Conservation (phyloP, 1,139 yeast genomes). For the Pichia sp. region DNA sequence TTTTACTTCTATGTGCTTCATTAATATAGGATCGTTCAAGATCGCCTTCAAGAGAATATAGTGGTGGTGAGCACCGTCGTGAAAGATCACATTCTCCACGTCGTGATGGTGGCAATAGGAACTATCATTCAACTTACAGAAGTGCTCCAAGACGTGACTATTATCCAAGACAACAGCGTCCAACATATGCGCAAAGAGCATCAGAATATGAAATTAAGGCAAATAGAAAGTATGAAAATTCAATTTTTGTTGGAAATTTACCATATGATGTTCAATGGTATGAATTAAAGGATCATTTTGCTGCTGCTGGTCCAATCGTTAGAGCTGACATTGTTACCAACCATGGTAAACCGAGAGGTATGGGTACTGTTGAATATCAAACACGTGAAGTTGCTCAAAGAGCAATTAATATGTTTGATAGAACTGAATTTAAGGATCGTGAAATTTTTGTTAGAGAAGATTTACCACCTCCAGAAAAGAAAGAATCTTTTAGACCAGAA, state of each 20-base stretch:
- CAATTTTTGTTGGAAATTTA: slow-evolving; percentile 67
- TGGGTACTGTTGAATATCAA: slow-evolving; percentile 88
- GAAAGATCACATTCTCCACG: slow-evolving; percentile 29
- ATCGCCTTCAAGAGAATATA: slow-evolving; percentile 30
- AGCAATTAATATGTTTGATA: slow-evolving; percentile 71
- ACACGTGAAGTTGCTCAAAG: slow-evolving; percentile 59
- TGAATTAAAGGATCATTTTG: slow-evolving; percentile 56
- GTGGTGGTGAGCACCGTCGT: slow-evolving; percentile 22
- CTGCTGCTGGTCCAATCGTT: slow-evolving; percentile 62
- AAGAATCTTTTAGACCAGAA: slow-evolving; percentile 16
- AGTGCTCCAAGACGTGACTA: slow-evolving; percentile 13
- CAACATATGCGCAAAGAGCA: slow-evolving; percentile 16
- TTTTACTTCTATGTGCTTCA: neutral
- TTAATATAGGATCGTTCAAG: slow-evolving; percentile 30
- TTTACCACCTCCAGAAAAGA: slow-evolving; percentile 62
- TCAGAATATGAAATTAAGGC: slow-evolving; percentile 27
- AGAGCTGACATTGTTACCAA: slow-evolving; percentile 85
- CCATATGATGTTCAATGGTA: slow-evolving; percentile 59
- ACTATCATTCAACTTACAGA: slow-evolving; percentile 14
- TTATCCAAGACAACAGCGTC: slow-evolving; percentile 2
- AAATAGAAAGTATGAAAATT: slow-evolving; percentile 63
- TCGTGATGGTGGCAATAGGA: slow-evolving; percentile 21
- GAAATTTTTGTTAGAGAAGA: slow-evolving; percentile 88
- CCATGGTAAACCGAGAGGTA: slow-evolving; percentile 81
- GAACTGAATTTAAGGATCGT: slow-evolving; percentile 65